phyloP scores from a whole-genome alignment of 768 basidiomycete genomes.

The Leccinum imitatum region DNA sequence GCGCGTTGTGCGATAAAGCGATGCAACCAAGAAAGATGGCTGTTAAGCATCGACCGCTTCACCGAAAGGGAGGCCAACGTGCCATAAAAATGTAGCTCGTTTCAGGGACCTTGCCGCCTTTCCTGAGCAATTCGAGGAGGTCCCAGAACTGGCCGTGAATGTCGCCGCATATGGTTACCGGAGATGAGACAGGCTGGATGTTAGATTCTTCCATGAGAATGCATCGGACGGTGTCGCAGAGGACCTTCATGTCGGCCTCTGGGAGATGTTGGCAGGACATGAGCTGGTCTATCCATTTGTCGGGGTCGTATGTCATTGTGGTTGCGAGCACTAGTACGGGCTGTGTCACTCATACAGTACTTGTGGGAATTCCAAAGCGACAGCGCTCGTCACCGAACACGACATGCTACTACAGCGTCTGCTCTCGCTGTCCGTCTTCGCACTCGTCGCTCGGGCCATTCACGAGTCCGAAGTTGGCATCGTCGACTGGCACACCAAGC shows the following conservation, averaged over 20 bases:
- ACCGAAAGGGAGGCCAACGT: slow-evolving; percentile 49
- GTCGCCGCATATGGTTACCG: slow-evolving; percentile 94
- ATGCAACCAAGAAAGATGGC: slow-evolving; percentile 10
- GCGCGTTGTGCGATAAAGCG: neutral
- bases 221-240: slow-evolving; percentile 86
- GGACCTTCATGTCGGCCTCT: slow-evolving; percentile 88
- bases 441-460: slow-evolving; percentile 43
- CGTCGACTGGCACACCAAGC: slow-evolving; percentile 84
- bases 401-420: slow-evolving; percentile 14
- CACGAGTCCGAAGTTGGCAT: slow-evolving; percentile 76
- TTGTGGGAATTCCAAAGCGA: slow-evolving; percentile 18
- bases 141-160: slow-evolving; percentile 99
- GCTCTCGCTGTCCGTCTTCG: slow-evolving; percentile 16
- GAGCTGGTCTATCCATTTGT: slow-evolving; percentile 88
- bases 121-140: slow-evolving; percentile 81
- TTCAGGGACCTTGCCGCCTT: slow-evolving; percentile 83
- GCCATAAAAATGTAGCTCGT: slow-evolving; percentile 97
- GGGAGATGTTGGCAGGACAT: slow-evolving; percentile 84
- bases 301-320: slow-evolving; percentile 47
- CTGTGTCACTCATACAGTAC: neutral
- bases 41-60: slow-evolving; percentile 26
- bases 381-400: neutral
- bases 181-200: slow-evolving; percentile 93
- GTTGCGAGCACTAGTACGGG: neutral
- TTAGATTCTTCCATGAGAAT: slow-evolving; percentile 96